Evolutionary conservation across 495 filamentous ascomycete genomes (phyloP).

Genomic region (Pyrenopolyporus hunteri): DNA sequence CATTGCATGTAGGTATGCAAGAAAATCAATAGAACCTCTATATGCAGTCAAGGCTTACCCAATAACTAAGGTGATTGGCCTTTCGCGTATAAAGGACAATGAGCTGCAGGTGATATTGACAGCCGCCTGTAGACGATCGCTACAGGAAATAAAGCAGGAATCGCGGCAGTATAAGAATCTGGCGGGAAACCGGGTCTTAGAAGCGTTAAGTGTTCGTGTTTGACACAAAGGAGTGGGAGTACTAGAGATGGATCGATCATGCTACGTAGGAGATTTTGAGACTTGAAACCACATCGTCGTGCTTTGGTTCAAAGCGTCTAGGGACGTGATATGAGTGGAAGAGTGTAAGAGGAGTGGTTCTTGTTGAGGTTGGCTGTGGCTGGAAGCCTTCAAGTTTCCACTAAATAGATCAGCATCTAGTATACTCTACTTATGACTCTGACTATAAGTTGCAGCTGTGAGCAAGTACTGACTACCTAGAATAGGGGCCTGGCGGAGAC

Average conservation of each 20-base stretch:
- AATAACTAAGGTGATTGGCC: slow-evolving; percentile 9
- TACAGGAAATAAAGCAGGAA: slow-evolving; percentile 12
- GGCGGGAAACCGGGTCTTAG: neutral
- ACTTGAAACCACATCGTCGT: slow-evolving; percentile 37
- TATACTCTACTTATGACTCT: neutral
- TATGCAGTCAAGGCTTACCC: slow-evolving; percentile 9
- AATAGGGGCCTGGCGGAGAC: slow-evolving; percentile 19
- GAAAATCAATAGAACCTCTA: slow-evolving; percentile 16
- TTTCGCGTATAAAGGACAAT: slow-evolving; percentile 10
- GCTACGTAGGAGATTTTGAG: slow-evolving; percentile 17
- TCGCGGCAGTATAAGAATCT: neutral
- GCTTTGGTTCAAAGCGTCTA: slow-evolving; percentile 38
- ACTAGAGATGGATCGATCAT: slow-evolving; percentile 9
- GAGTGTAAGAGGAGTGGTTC: slow-evolving; percentile 8
- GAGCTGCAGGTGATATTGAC: slow-evolving; percentile 30
- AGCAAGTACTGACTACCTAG: slow-evolving; percentile 17
- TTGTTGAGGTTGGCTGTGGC: slow-evolving; percentile 10
- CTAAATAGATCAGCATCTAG: slow-evolving; percentile 4
- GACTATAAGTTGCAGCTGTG: neutral
- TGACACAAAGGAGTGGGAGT: slow-evolving; percentile 8
- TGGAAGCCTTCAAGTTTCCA: slow-evolving; percentile 20
- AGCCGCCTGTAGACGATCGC: neutral
- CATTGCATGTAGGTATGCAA: neutral
- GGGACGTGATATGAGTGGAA: slow-evolving; percentile 32
- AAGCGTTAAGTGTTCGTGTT: slow-evolving; percentile 3